Conservation (phyloP, 768 basidiomycete species). For the Lactarius pseudohatsudake region DNA sequence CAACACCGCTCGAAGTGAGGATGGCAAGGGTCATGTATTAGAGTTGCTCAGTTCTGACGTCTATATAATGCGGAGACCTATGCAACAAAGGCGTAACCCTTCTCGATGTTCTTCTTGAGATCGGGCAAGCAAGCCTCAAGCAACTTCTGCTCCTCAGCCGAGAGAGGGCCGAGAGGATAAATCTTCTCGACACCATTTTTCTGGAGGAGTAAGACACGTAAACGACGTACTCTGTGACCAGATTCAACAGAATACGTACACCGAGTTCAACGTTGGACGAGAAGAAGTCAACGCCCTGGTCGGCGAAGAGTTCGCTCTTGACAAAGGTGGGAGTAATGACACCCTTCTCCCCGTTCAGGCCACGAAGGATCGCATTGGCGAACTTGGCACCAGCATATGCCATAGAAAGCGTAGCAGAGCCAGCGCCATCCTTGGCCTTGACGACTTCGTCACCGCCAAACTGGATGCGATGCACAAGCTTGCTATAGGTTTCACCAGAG, state of each 20-base stretch:
- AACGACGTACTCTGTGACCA: constrained; percentile 1
- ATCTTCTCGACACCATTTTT: constrained; percentile 91
- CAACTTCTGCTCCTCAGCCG: constrained; percentile 81
- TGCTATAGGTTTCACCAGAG: constrained; percentile 68
- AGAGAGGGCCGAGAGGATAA: constrained; percentile 74
- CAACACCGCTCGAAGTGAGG: constrained; percentile 16
- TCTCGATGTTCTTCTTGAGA: constrained; percentile 97
- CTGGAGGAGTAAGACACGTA: constrained; percentile 39
- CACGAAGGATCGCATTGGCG: constrained; percentile 58
- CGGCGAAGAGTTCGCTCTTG: constrained; percentile 80
- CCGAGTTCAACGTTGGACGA: constrained; percentile 93
- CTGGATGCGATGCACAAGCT: constrained; percentile 91
- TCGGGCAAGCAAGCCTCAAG: constrained; percentile 87
- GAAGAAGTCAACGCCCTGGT: constrained; percentile 92
- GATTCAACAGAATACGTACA: constrained; percentile 46
- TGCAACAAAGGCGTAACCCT: constrained; percentile 78
- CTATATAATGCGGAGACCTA: constrained; percentile 27
- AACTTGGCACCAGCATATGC: constrained; percentile 77
- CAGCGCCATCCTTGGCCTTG: constrained; percentile 91
- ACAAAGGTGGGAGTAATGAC: constrained; percentile 83
- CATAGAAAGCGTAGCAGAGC: constrained; percentile 76
- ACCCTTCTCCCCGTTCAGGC: constrained; percentile 64
- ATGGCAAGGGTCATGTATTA: constrained; percentile 19
- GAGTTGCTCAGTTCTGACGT: constrained; percentile 12
- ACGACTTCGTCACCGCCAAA: constrained; percentile 99